Base-by-base conservation (phyloP, 2,329 filamentous ascomycete species). In the Botrytis deweyae region DNA sequence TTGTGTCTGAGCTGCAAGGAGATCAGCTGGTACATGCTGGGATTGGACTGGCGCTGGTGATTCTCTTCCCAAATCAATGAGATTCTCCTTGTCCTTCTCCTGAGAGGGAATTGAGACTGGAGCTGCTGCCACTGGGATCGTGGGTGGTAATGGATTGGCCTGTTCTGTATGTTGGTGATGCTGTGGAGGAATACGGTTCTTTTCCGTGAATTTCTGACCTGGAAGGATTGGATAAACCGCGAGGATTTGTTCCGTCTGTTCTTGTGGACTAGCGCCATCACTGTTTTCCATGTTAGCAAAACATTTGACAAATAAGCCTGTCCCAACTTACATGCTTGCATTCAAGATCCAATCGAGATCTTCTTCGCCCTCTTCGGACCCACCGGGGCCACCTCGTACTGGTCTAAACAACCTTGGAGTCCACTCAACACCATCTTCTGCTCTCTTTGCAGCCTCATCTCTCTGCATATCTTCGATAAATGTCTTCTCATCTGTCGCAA, bases 281-380 rank as follows among this genome's bases (percentile, higher is more conserved):
- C 89, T 91, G 74, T 71, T 62, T 33, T 38, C 40, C 5, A 36
- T 58, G 74, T 82, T 59, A 72, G 62, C 63, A 72, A 66, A 52
- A 42, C 55, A 72, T 40, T 70, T 70, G 36, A 64, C n/a, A 44
- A 64, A 58, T 10, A 40, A 25, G 38, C 33, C 16, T 12, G 36
- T 16, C 29, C 29, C 3, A 49, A 82, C 89, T 82, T 83, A 97
- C 94, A 99, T 88, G 73, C 91, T 87, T 2, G 95, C 92, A 82
- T 95, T 92, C 80, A 99, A 93, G 80, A 98, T 95, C 93, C 94
- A 99, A 83, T 98, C 96, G 44, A 99, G 85, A 77, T 93, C 93
- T 81, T 97, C 94, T 82, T 97, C 93, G 42, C 93, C 93, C 81
- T 95, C 91, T 76, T 96, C 93, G 6, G 87, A 81, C 1, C 90